Base-by-base conservation (phyloP, 306 rosid genomes). In the Nissolia schottii region DNA sequence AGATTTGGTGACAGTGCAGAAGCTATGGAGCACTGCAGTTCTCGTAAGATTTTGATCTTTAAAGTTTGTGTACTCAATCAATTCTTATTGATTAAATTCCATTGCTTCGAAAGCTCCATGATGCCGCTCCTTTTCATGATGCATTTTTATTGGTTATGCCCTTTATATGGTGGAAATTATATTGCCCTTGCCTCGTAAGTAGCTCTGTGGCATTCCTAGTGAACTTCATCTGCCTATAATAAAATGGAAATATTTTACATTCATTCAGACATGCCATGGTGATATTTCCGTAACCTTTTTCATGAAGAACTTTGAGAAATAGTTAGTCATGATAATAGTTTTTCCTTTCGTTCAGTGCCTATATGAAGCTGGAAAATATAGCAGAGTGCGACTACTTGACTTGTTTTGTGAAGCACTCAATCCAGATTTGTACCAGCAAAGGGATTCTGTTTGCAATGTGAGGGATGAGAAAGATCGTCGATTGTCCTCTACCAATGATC, bases 331-430 rank as follows among this genome's bases (percentile, higher is more conserved):
- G 66, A 49, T 66, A 69, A 41, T 38, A 54, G 51, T 28, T 31
- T 65, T 74, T 73, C 50, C 74, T 55, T 69, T 65, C 50, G 29
- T 49, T 76, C 91, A 94, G 98, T 94, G 98, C 85, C 89, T 94
- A 48, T 82, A 81, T 66, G 92, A 91, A 84, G 97, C 90, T 43
- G 96, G 91, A 80, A 94, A 89, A 76, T 79, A 75, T 59, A 67
- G 77, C 67, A 85, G 80, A 72, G 78, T 85, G 51, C 87, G 12
- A 51, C 75, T 94, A 73, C 81, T 94, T 58, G 98, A 94, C 83
- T 78, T 94, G 82, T 87, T 80, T 66, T 87, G 94, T 65, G 97
- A 91, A 81, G 90, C 76, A 12, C 92, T 94, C 62, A 80, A 86
- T 87, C 88, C 92, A 20, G 90, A 89, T 65, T 28, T 84, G 76